phyloP scores from a whole-genome alignment of 2,329 filamentous ascomycete species.

The Stemphylium vesicarium region DNA sequence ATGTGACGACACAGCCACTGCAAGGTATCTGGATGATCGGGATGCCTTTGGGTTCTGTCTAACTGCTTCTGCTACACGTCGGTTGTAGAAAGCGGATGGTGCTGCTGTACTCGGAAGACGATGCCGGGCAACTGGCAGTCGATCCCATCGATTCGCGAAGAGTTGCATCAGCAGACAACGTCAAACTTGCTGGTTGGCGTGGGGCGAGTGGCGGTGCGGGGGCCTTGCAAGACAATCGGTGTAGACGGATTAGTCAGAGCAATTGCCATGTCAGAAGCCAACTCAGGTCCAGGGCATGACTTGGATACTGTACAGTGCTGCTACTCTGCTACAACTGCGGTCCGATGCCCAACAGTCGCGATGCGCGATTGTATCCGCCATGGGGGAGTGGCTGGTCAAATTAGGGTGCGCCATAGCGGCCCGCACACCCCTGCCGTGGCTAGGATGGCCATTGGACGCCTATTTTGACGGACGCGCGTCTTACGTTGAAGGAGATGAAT shows the following conservation, averaged over 20 bases:
- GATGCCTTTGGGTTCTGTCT: not conserved
- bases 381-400: slow-evolving; percentile 1
- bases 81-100: not conserved
- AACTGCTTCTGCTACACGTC: not conserved
- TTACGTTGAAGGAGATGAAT: slow-evolving; percentile 2
- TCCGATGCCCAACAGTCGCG: not conserved
- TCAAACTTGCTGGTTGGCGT: slow-evolving; percentile 4
- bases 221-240: slow-evolving; percentile 1
- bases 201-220: slow-evolving; percentile 10
- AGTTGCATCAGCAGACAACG: slow-evolving; percentile 11
- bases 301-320: not conserved
- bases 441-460: slow-evolving; percentile 9
- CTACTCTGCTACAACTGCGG: not conserved
- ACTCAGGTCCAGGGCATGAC: not conserved
- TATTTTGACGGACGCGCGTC: slow-evolving; percentile 23
- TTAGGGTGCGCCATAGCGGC: slow-evolving; percentile 12
- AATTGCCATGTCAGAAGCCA: not conserved
- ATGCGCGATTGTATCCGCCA: not conserved
- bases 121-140: not conserved
- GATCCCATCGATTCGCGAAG: slow-evolving; percentile 2
- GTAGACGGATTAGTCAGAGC: not conserved
- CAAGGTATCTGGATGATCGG: not conserved
- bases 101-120: not conserved
- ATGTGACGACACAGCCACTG: slow-evolving; percentile 12
- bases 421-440: slow-evolving; percentile 13